Base-by-base conservation (phyloP, 2,329 filamentous ascomycete species). In the Fusarium equiseti region DNA sequence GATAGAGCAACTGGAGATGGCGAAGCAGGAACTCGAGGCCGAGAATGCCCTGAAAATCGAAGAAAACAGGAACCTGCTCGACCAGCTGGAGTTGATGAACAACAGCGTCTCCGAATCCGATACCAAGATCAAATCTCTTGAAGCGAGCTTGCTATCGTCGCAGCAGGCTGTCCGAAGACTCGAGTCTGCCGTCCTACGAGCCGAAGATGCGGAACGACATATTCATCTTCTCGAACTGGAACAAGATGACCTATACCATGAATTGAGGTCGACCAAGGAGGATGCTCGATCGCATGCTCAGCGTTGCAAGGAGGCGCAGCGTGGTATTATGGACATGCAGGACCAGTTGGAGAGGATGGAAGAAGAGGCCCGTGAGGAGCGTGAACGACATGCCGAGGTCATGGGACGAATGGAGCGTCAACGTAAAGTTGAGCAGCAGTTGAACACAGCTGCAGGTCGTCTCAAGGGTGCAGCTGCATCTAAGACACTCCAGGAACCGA, bases 341-440 rank as follows among this genome's bases (percentile, higher is more conserved):
- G 91, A 94, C 65, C 94, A 98, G 80, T 85, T 98, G 20, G 95
- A 97, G 77, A 88, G 88, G 69, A 96, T 99, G 77, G 95, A 98
- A 77, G 88, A 88, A 65, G 95, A 98, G 77, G 89, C 93, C 2
- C 88, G 85, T 45, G 89, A 94, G 75, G 95, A 98, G 79, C 89
- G 89, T 26, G 90, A 96, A 72, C 89, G 92, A 15, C 95, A 98
- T 81, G 85, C 88, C 31, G 93, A 98, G 76, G 88, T 97, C 42
- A 84, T 98, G 57, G 87, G 87, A 46, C 91, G 94, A 53, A 92
- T 98, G 87, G 94, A 98, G 77, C 89, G 92, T 61, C 90, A 95
- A 75, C 90, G 94, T 59, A 88, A 88, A 31, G 91, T 97, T 48
- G 95, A 98, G 78, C 89, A 89, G 74, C 93, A 97, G 77, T 84